These are phyloP conservation scores for Colletotrichum spinosum DNA, from an alignment of 2,329 filamentous ascomycete species.

Conservation along the genomic window DNA sequence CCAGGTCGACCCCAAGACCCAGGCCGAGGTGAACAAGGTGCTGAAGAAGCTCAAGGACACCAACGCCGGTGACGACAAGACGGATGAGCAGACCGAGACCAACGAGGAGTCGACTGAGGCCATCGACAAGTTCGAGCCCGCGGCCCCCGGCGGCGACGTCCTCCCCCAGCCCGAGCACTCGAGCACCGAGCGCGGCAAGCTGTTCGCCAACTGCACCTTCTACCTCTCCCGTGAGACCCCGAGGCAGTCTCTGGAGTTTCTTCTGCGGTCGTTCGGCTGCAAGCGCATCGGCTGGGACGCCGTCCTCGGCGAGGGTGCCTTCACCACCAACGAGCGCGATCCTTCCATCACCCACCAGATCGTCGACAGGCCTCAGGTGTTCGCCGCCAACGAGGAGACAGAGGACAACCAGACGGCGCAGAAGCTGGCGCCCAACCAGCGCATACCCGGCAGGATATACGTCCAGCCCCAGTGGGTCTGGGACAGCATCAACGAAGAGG, in stretches of 20 bases:
- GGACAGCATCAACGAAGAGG: conserved; percentile 94
- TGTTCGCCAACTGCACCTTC: conserved; percentile 91
- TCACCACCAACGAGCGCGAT: conserved; percentile 89
- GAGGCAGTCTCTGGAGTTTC: conserved; percentile 89
- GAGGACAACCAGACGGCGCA: conserved; percentile 72
- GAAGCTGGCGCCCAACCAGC: conserved; percentile 71
- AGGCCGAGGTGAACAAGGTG: conserved; percentile 76
- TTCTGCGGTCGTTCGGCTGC: conserved; percentile 93
- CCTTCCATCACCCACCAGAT: conserved; percentile 95
- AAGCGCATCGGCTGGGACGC: conserved; percentile 96
- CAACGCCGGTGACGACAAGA: conserved; percentile 56
- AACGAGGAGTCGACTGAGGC: conserved; percentile 62
- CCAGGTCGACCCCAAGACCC: conserved; percentile 70
- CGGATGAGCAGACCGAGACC: conserved; percentile 53
- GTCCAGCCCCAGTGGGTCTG: conserved; percentile 98
- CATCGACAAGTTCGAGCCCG: conserved; percentile 93
- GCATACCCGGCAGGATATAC: conserved; percentile 92
- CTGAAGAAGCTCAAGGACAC: conserved; percentile 74
- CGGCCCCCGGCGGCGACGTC: conserved; percentile 85
- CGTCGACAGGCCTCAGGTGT: conserved; percentile 86
- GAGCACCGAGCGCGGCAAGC: conserved; percentile 74
- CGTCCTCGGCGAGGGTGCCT: conserved; percentile 90
- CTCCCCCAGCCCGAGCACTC: conserved; percentile 81
- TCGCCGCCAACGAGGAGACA: conserved; percentile 58
- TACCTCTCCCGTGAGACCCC: conserved; percentile 95